Base-by-base conservation (phyloP, 805 yeast genomes). In the Saccharomyces jurei region DNA sequence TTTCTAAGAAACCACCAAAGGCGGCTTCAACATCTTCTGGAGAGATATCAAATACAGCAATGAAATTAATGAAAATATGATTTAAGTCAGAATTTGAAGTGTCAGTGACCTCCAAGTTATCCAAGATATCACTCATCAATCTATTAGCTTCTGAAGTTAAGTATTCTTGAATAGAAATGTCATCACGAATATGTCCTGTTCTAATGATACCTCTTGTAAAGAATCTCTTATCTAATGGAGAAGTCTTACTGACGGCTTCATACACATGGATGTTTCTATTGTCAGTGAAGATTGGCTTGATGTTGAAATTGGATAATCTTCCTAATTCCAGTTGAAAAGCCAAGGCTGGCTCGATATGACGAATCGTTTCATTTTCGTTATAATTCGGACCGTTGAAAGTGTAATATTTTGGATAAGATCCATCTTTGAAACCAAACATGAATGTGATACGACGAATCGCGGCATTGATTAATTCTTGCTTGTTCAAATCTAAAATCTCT, bases 11-110 rank as follows among this genome's bases (percentile, higher is more conserved):
- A 22, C 97, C 95, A 61, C 96, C 98, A 72, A 94, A 91, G 3
- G 99, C 97, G 58, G 89, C 90, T 74, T 92, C 97, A 58, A 94
- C 97, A 74, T 94, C 98, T 64, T 86, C 88, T 49, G 98, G 97
- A 57, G 89, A 83, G 55, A 94, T 87, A 62, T 90, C 90, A 80
- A 95, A 94, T 32, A 89, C 92, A 60, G 97, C 96, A 52, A 97
- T 86, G 74, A 94, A 94, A 76, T 94, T 92, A 73, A 94, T 92
- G 77, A 94, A 94, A 60, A 94, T 94, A 70, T 94, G 98, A 74
- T 94, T 94, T 77, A 94, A 78, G 70, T 94, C 99, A 21, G 97
- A 88, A 74, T 94, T 92, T 13, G 94, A 82, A 52, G 97, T 89
- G 63, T 94, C 98, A 64, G 89, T 84, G 59, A 94, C 87, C 73